These are phyloP conservation scores for Plantago ovata DNA, from an alignment of 257 asterid species.

Conservation along the genomic window DNA sequence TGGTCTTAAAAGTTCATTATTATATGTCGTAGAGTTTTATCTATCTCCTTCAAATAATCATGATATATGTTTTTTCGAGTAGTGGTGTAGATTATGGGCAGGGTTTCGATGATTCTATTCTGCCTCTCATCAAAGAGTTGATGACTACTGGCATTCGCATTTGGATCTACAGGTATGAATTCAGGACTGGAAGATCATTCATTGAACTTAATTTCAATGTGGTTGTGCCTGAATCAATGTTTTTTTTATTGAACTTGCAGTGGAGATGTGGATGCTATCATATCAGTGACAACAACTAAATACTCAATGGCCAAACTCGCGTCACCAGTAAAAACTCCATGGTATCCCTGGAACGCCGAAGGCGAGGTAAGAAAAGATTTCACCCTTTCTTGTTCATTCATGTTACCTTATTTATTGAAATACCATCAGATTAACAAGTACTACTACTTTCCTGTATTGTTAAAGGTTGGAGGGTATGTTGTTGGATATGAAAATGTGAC, in stretches of 20 bases:
- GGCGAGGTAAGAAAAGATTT: constrained; percentile 10
- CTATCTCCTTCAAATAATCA: too few species aligned
- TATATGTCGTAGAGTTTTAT: too few species aligned
- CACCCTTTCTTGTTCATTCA: not conserved
- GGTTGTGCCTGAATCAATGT: not conserved
- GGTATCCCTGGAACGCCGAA: constrained; percentile 17
- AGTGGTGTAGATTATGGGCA: not conserved
- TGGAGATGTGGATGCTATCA: constrained; percentile 14
- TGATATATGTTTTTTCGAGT: too few species aligned
- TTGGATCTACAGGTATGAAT: constrained; percentile 3
- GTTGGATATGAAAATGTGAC: not conserved
- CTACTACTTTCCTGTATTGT: not conserved
- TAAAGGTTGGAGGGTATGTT: not conserved
- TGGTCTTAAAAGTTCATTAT: too few species aligned
- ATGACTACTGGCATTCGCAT: constrained; percentile 25
- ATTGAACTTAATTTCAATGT: too few species aligned
- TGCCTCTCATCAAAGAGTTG: constrained; percentile 24
- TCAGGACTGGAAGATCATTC: not conserved
- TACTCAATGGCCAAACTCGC: constrained; percentile 13
- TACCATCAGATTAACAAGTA: not conserved
- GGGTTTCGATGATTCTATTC: constrained; percentile 17
- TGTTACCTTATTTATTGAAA: not conserved
- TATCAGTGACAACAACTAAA: constrained; percentile 17
- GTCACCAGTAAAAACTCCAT: constrained; percentile 11
- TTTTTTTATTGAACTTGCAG: constrained; percentile 5